A percentile compares a stretch with the other conserved stretches of the same genome.
Evolutionary conservation across 768 basidiomycete genomes (phyloP).

Genomic region (Lentinula sp.): DNA sequence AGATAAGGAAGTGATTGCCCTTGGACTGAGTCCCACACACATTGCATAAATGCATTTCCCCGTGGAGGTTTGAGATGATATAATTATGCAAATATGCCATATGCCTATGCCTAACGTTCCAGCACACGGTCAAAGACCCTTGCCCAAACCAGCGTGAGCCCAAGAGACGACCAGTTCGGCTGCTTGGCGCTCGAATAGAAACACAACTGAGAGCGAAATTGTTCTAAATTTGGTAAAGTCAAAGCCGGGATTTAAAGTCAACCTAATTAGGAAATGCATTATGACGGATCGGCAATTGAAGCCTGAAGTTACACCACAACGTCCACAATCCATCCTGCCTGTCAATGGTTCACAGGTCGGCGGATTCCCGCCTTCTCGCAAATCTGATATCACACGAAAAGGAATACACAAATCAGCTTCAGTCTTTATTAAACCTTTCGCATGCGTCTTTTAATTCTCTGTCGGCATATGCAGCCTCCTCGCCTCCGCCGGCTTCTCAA

Average conservation of each 20-base stretch:
- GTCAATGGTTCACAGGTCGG: conserved; percentile 63
- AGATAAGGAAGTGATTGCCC: background rate
- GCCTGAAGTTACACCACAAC: too few relatives aligned
- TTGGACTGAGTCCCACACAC: background rate
- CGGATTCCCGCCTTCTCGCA: conserved; percentile 66
- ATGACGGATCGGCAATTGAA: too few relatives aligned
- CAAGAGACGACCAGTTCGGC: too few relatives aligned
- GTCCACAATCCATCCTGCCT: background rate
- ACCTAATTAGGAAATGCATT: too few relatives aligned
- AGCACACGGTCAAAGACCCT: background rate
- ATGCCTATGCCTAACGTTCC: background rate
- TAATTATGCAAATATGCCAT: background rate
- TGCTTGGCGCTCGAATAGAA: too few relatives aligned
- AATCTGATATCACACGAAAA: conserved; percentile 68
- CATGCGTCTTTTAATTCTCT: conserved; percentile 58
- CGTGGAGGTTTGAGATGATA: background rate
- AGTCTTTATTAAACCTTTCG: conserved; percentile 50
- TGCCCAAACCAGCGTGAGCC: background rate
- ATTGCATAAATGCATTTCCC: conserved; percentile 2
- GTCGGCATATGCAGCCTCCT: conserved; percentile 68
- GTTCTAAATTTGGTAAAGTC: too few relatives aligned
- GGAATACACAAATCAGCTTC: conserved; percentile 59
- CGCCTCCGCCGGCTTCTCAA: conserved; percentile 46
- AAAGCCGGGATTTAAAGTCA: conserved; percentile 9
- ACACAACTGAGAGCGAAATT: too few relatives aligned